Percentiles rank a stretch among this genome's conserved stretches.
Evolutionary conservation across 2,329 filamentous ascomycete genomes (phyloP).

Genomic region (Trichoderma sp.): DNA sequence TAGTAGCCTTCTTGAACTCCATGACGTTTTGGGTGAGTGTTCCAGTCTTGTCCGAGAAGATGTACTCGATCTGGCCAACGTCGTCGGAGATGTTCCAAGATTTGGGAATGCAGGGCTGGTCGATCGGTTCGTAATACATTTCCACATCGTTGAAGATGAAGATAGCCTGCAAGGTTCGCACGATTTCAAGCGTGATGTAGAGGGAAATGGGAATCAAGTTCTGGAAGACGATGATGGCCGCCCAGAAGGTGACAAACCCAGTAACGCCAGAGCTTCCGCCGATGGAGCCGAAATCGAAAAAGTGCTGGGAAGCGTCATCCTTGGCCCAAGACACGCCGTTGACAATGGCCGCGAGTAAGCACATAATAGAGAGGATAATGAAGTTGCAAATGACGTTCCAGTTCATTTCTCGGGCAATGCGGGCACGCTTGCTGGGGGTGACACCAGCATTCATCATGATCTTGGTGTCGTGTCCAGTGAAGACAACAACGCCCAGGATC

Average conservation of each 20-base stretch:
- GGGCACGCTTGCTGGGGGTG: slow-evolving; percentile 88
- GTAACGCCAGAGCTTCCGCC: slow-evolving; percentile 71
- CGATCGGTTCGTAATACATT: slow-evolving; percentile 96
- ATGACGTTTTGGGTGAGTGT: slow-evolving; percentile 96
- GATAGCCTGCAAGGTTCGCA: slow-evolving; percentile 85
- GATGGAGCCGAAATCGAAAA: slow-evolving; percentile 83
- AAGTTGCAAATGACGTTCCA: slow-evolving; percentile 99
- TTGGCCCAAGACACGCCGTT: slow-evolving; percentile 80
- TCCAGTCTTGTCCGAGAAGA: slow-evolving; percentile 97
- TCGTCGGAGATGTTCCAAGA: slow-evolving; percentile 99
- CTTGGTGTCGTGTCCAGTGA: slow-evolving; percentile 94
- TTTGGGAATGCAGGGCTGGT: slow-evolving; percentile 94
- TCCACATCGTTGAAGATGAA: slow-evolving; percentile 96
- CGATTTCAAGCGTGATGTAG: slow-evolving; percentile 95
- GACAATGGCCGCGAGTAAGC: slow-evolving; percentile 77
- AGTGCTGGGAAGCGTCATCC: slow-evolving; percentile 68
- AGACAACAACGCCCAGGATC: slow-evolving; percentile 87
- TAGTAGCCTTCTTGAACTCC: slow-evolving; percentile 98
- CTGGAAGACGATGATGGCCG: slow-evolving; percentile 90
- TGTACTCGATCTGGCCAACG: slow-evolving; percentile 96
- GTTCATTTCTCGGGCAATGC: slow-evolving; percentile 90
- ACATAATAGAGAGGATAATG: slow-evolving; percentile 82
- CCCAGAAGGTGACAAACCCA: slow-evolving; percentile 97
- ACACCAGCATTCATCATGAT: slow-evolving; percentile 99
- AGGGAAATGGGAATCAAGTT: slow-evolving; percentile 98